A percentile compares a stretch with the other conserved stretches of the same genome.
Conservation (phyloP, 129 eudicot genomes). For the Arctium lappa region DNA sequence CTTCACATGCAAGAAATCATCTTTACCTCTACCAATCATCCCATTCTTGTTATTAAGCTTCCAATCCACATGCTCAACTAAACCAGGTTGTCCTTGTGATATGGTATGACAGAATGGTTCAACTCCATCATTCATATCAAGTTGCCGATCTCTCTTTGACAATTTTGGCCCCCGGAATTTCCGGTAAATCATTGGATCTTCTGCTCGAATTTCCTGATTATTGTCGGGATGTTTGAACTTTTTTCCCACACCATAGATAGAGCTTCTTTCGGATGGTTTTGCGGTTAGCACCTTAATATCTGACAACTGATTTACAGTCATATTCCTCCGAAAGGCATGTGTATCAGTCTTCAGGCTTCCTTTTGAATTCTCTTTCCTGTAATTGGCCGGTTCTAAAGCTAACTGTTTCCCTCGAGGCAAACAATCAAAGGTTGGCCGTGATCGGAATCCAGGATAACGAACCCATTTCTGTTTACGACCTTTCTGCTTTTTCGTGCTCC, state of each 20-base stretch:
- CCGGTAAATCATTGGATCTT: constrained; percentile 44
- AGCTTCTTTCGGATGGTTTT: constrained; percentile 58
- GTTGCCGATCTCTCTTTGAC: constrained; percentile 39
- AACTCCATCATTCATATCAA: constrained; percentile 32
- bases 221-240: constrained; percentile 43
- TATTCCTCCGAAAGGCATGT: constrained; percentile 46
- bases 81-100: constrained; percentile 33
- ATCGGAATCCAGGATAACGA: constrained; percentile 35
- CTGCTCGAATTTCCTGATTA: constrained; percentile 37
- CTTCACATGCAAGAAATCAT: constrained; percentile 9
- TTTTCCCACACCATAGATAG: constrained; percentile 42
- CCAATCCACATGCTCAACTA: constrained; percentile 42
- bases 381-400: constrained; percentile 41
- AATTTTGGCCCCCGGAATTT: constrained; percentile 34
- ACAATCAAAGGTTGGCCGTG: constrained; percentile 36
- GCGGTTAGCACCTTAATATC: constrained; percentile 76
- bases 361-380: constrained; percentile 47
- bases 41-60: background rate
- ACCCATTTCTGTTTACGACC: constrained; percentile 50
- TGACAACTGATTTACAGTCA: constrained; percentile 68
- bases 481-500: constrained; percentile 55
- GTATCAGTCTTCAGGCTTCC: constrained; percentile 56
- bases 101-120: constrained; percentile 20
- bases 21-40: constrained; percentile 17
- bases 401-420: constrained; percentile 30